Conservation (phyloP, 352 stramenopile species). For the Aphanomyces cochlioides region DNA sequence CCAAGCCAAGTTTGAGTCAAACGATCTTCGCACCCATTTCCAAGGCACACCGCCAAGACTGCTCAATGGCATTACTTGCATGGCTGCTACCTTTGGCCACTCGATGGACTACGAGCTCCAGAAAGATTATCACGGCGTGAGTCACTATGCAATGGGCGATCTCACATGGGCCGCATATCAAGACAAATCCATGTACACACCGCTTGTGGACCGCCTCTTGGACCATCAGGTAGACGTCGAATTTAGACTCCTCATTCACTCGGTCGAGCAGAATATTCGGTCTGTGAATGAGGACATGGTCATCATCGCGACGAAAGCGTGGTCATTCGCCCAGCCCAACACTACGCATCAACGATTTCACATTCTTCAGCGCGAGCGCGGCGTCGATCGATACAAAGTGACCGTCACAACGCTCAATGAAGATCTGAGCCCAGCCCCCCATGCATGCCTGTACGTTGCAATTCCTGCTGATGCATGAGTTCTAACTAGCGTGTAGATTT, state of each 20-base stretch:
- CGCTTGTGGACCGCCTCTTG: slow-evolving; percentile 5
- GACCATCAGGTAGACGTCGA: slow-evolving; percentile 17
- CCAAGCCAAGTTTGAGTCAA: slow-evolving; percentile 3
- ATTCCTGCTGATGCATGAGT: background rate
- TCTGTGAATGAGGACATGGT: background rate
- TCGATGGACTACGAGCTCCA: slow-evolving; percentile 15
- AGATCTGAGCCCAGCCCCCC: slow-evolving; percentile 1
- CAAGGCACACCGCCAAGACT: background rate
- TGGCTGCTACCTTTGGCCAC: background rate
- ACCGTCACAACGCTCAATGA: background rate
- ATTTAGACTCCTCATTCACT: background rate
- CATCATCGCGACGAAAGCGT: background rate
- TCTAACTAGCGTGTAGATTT: background rate
- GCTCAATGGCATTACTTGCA: slow-evolving; percentile 12
- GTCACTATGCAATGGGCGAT: slow-evolving; percentile 5
- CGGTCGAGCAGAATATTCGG: background rate
- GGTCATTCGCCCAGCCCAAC: background rate
- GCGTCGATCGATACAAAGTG: background rate
- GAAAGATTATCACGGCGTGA: slow-evolving; percentile 15
- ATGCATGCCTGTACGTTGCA: slow-evolving; percentile 4
- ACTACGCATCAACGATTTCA: background rate
- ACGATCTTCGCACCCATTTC: background rate
- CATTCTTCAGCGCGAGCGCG: background rate
- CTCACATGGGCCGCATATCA: slow-evolving; percentile 5
- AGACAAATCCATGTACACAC: background rate